These are phyloP conservation scores for Epithemia pelagica DNA, from an alignment of 108 stramenopile genomes.

Conservation along the genomic window DNA sequence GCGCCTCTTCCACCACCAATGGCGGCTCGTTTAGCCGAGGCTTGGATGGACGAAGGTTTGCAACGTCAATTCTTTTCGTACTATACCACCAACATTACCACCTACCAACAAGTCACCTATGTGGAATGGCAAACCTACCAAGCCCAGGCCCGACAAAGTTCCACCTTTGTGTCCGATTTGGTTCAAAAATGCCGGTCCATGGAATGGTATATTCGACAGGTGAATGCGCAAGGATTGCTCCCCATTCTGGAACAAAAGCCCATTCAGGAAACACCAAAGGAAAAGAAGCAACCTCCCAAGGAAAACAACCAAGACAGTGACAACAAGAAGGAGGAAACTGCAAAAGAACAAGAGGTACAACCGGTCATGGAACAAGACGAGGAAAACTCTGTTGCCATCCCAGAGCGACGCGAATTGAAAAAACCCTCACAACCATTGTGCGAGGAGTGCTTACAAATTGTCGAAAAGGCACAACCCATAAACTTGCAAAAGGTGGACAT, in stretches of 20 bases:
- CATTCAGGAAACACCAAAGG: conserved; percentile 12
- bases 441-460: conserved; percentile 46
- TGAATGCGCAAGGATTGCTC: conserved; percentile 35
- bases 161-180: conserved; percentile 36
- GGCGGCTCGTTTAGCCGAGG: conserved; percentile 57
- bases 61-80: conserved; percentile 33
- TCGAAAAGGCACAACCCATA: conserved; percentile 49
- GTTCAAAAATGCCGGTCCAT: conserved; percentile 60
- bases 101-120: conserved; percentile 22
- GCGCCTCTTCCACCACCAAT: conserved; percentile 14
- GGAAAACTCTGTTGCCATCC: conserved; percentile 4
- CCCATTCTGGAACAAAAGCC: conserved; percentile 21
- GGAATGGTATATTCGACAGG: conserved; percentile 57
- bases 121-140: conserved; percentile 55
- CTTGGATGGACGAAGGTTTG: conserved; percentile 61
- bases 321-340: conserved; percentile 2
- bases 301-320: conserved; percentile 1
- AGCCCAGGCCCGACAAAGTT: conserved; percentile 30
- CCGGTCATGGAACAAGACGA: conserved; percentile 1
- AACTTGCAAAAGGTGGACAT: conserved; percentile 61
- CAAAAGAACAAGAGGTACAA: background rate
- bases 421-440: conserved; percentile 62
- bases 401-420: conserved; percentile 10
- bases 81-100: conserved; percentile 31
- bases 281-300: no score